These are phyloP conservation scores for Pulveroboletus sp. DNA, from an alignment of 768 basidiomycete genomes.

Conservation along the genomic window DNA sequence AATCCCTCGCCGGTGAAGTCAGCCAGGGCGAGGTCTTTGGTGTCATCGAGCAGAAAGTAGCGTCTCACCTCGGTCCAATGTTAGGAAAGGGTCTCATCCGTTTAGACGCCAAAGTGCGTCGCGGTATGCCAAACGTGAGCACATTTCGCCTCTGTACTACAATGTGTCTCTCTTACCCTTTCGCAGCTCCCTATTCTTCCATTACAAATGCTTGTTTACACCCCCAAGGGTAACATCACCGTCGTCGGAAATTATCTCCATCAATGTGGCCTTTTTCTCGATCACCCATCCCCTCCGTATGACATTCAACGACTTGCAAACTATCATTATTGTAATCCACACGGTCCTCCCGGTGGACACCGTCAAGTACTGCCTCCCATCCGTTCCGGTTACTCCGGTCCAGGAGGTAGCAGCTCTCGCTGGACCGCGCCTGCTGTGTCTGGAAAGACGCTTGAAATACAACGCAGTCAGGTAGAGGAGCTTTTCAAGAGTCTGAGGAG, in stretches of 20 bases:
- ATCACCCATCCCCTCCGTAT: slow-evolving; percentile 73
- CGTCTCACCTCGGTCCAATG: slow-evolving; percentile 77
- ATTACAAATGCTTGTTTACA: slow-evolving; percentile 86
- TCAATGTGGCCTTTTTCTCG: slow-evolving; percentile 64
- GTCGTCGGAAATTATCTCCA: slow-evolving; percentile 78
- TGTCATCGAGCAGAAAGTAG: slow-evolving; percentile 85
- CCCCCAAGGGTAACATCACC: slow-evolving; percentile 88
- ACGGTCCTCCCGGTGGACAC: slow-evolving; percentile 73
- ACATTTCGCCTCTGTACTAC: slow-evolving; percentile 16
- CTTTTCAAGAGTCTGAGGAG: slow-evolving; percentile 86
- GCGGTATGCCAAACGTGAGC: slow-evolving; percentile 61
- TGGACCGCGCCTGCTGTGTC: slow-evolving; percentile 59
- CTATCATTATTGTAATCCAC: slow-evolving; percentile 85
- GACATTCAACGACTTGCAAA: slow-evolving; percentile 57
- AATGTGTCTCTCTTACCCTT: slow-evolving; percentile 17
- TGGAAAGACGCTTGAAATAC: slow-evolving; percentile 84
- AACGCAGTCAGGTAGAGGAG: slow-evolving; percentile 91
- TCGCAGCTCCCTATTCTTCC: slow-evolving; percentile 75
- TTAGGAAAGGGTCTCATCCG: slow-evolving; percentile 81
- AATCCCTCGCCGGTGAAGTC: slow-evolving; percentile 51
- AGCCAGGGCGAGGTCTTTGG: slow-evolving; percentile 68
- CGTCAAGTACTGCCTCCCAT: slow-evolving; percentile 40
- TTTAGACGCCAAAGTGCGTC: slow-evolving; percentile 72
- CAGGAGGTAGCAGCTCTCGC: slow-evolving; percentile 38
- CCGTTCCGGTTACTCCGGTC: slow-evolving; percentile 39